These are phyloP conservation scores for Leucocoprinus sp. DNA, from an alignment of 768 basidiomycete species.

Conservation along the genomic window DNA sequence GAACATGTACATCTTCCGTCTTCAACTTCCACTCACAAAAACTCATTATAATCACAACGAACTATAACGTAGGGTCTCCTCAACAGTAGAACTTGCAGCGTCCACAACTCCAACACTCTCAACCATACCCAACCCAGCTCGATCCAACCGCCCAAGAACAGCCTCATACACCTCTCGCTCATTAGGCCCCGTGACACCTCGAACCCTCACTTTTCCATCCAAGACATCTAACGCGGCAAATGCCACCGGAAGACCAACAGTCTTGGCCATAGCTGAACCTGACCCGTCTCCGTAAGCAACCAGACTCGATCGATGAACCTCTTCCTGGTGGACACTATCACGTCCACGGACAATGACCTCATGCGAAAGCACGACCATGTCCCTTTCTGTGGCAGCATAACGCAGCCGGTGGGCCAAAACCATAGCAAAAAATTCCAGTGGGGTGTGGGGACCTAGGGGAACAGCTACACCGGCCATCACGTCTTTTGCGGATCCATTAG, in stretches of 20 bases:
- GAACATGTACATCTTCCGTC: not conserved
- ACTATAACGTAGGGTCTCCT: conserved; percentile 4
- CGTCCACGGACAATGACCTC: conserved; percentile 50
- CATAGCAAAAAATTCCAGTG: conserved; percentile 68
- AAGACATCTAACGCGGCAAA: conserved; percentile 68
- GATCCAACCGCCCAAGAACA: conserved; percentile 57
- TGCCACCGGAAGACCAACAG: conserved; percentile 83
- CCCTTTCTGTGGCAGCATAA: conserved; percentile 66
- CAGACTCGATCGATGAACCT: conserved; percentile 61
- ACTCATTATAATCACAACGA: not conserved
- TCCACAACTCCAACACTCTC: conserved; percentile 17
- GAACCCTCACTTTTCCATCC: conserved; percentile 41
- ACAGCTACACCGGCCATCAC: not conserved
- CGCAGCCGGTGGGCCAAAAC: conserved; percentile 64
- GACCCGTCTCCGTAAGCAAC: conserved; percentile 43
- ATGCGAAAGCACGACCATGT: conserved; percentile 83
- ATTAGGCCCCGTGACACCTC: conserved; percentile 68
- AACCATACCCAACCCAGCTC: conserved; percentile 41
- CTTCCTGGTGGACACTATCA: conserved; percentile 21
- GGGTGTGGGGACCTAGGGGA: conserved; percentile 21
- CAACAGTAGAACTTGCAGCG: conserved; percentile 5
- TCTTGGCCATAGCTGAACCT: conserved; percentile 83
- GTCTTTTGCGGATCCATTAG: not conserved
- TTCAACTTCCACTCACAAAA: not conserved
- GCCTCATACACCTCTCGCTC: conserved; percentile 45